A percentile compares a stretch with the other conserved stretches of the same genome.
phyloP scores from a whole-genome alignment of 2,329 filamentous ascomycete species.

The Colletotrichum liaoningense region DNA sequence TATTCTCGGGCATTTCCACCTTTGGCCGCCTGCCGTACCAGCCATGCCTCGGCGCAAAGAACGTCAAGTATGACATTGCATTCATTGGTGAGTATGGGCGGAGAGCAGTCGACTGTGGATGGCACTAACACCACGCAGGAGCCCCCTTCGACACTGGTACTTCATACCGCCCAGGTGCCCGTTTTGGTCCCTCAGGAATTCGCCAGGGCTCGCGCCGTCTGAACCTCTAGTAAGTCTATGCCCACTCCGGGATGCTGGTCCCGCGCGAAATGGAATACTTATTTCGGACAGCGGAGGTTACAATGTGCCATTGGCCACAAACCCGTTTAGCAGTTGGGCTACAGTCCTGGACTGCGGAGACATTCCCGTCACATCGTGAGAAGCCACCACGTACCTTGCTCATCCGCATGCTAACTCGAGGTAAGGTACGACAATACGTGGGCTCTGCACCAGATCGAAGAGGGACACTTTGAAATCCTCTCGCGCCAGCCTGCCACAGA shows the following conservation, averaged over 20 bases:
- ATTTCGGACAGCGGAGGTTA: constrained; percentile 79
- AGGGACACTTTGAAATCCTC: constrained; percentile 82
- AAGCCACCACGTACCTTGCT: constrained; percentile 15
- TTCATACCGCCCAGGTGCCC: constrained; percentile 84
- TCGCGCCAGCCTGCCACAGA: constrained; percentile 78
- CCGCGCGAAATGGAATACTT: background rate
- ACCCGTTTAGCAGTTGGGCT: constrained; percentile 86
- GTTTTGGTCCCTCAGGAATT: constrained; percentile 87
- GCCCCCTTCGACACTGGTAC: constrained; percentile 90
- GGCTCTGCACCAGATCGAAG: constrained; percentile 86
- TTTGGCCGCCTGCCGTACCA: constrained; percentile 84
- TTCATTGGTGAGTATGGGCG: constrained; percentile 72
- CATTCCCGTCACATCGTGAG: constrained; percentile 85
- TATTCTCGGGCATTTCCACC: constrained; percentile 89
- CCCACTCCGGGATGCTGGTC: constrained; percentile 41
- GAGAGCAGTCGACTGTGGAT: background rate
- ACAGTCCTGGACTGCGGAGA: constrained; percentile 86
- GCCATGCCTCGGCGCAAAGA: constrained; percentile 77
- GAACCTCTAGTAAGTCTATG: constrained; percentile 81
- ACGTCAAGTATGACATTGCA: constrained; percentile 84
- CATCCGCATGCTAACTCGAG: background rate
- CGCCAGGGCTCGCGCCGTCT: constrained; percentile 87
- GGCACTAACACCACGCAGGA: constrained; percentile 55
- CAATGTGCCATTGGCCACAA: constrained; percentile 83
- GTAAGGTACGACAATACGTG: constrained; percentile 82